phyloP scores from a whole-genome alignment of 2,329 filamentous ascomycete species.

The Ascochyta lentis region DNA sequence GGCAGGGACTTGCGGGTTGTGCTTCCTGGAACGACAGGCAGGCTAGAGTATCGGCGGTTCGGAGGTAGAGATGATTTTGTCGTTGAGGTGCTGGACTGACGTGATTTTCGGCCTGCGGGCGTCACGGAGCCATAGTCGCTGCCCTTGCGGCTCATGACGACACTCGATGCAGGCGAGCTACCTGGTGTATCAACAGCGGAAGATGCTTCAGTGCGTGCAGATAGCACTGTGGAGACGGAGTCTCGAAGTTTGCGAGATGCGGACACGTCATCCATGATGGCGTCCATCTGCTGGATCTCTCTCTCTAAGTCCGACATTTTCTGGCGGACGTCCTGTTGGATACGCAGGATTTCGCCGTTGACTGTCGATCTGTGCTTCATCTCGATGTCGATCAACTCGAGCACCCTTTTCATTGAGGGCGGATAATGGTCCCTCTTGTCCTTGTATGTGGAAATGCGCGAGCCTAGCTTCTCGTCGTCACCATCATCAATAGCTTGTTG shows the following conservation, averaged over 20 bases:
- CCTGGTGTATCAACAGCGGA: slow-evolving; percentile 69
- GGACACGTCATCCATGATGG: slow-evolving; percentile 71
- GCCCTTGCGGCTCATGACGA: slow-evolving; percentile 62
- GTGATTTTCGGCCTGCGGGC: slow-evolving; percentile 55
- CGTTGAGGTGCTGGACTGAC: slow-evolving; percentile 54
- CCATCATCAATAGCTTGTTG: slow-evolving; percentile 79
- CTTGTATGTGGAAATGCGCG: slow-evolving; percentile 90
- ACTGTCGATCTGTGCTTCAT: slow-evolving; percentile 94
- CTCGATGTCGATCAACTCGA: slow-evolving; percentile 94
- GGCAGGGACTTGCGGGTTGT: slow-evolving; percentile 31
- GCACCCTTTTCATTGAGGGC: slow-evolving; percentile 87
- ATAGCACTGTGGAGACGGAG: slow-evolving; percentile 90
- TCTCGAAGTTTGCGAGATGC: slow-evolving; percentile 81
- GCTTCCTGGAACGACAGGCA: slow-evolving; percentile 47
- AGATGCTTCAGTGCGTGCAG: slow-evolving; percentile 72
- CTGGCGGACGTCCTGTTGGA: slow-evolving; percentile 85
- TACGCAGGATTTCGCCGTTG: slow-evolving; percentile 89
- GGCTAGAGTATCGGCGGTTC: slow-evolving; percentile 57
- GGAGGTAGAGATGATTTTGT: slow-evolving; percentile 50
- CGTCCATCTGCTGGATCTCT: slow-evolving; percentile 79
- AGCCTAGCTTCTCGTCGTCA: slow-evolving; percentile 65
- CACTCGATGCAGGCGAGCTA: slow-evolving; percentile 71
- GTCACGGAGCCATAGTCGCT: slow-evolving; percentile 56
- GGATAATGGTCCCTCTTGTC: slow-evolving; percentile 94
- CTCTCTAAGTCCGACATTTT: slow-evolving; percentile 79